Percentiles rank a stretch among this genome's conserved stretches.
Evolutionary conservation across 306 rosid genomes (phyloP).

Genomic region (Vigna angularis): DNA sequence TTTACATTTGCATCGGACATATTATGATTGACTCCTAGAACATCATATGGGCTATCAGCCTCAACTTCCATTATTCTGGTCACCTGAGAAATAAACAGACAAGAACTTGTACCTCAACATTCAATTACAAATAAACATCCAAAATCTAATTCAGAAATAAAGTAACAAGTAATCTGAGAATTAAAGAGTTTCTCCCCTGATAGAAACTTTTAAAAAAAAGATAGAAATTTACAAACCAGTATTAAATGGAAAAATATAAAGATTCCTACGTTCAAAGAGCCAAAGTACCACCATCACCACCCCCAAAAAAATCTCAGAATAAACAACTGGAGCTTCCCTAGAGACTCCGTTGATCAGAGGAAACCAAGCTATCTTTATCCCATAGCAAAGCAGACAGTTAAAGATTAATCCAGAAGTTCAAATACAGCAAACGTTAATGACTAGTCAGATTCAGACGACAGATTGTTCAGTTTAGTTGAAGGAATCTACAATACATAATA

Average conservation of each 20-base stretch:
- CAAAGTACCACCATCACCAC: not conserved
- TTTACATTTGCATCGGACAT: constrained; percentile 77
- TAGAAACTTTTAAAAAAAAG: not conserved
- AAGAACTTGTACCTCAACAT: constrained; percentile 11
- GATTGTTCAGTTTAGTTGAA: constrained; percentile 13
- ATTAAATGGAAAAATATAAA: not conserved
- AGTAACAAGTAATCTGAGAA: constrained; percentile 14
- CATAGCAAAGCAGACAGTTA: not conserved
- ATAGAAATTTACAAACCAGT: not conserved
- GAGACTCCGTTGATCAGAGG: not conserved
- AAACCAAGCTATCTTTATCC: constrained; percentile 34
- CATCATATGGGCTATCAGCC: constrained; percentile 76
- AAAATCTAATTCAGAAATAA: constrained; percentile 16
- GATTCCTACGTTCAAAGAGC: not conserved
- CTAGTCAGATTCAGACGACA: not conserved
- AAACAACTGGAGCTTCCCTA: not conserved
- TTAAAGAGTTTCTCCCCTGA: not conserved
- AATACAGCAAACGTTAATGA: not conserved
- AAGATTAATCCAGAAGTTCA: not conserved
- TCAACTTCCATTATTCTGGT: constrained; percentile 85
- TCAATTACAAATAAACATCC: constrained; percentile 35
- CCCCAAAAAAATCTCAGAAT: not conserved
- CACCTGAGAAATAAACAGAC: constrained; percentile 62
- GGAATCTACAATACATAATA: constrained; percentile 10
- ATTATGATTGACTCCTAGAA: constrained; percentile 82